phyloP scores from a whole-genome alignment of 345 rosid species.

The Hibiscus tridactylites region DNA sequence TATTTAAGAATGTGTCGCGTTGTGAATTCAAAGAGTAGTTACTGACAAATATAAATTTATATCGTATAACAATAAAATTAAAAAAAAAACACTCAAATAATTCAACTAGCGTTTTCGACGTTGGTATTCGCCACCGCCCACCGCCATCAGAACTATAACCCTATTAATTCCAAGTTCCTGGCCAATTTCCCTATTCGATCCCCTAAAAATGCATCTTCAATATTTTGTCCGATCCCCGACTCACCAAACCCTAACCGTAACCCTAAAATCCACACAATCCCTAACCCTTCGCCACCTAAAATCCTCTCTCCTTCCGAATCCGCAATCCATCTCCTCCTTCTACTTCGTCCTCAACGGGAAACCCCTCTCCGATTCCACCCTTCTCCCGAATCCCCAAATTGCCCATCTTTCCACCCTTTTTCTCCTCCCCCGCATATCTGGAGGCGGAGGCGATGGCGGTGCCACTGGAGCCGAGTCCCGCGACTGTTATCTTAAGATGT shows the following conservation, averaged over 20 bases:
- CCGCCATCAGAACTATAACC: not conserved
- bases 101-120: too few species aligned
- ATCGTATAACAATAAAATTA: too few species aligned
- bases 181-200: not conserved
- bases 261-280: slow-evolving; percentile 32
- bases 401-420: slow-evolving; percentile 51
- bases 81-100: too few species aligned
- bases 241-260: slow-evolving; percentile 28
- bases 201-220: slow-evolving; percentile 18
- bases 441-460: slow-evolving; percentile 99
- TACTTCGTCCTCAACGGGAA: slow-evolving; percentile 59
- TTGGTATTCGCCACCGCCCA: not conserved
- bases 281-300: slow-evolving; percentile 35
- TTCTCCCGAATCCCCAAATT: slow-evolving; percentile 30
- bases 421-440: slow-evolving; percentile 47
- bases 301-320: slow-evolving; percentile 30
- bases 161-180: not conserved
- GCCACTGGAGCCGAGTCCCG: slow-evolving; percentile 96
- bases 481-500: slow-evolving; percentile 94
- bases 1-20: too few species aligned
- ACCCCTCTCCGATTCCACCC: slow-evolving; percentile 35
- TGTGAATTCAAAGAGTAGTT: too few species aligned
- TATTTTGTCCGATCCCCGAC: slow-evolving; percentile 43
- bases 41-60: too few species aligned
- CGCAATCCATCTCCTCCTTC: slow-evolving; percentile 25